Percentiles rank a stretch among this genome's conserved stretches.
Conservation (phyloP, 805 yeast genomes). For the Yarrowia yakushimensis region DNA sequence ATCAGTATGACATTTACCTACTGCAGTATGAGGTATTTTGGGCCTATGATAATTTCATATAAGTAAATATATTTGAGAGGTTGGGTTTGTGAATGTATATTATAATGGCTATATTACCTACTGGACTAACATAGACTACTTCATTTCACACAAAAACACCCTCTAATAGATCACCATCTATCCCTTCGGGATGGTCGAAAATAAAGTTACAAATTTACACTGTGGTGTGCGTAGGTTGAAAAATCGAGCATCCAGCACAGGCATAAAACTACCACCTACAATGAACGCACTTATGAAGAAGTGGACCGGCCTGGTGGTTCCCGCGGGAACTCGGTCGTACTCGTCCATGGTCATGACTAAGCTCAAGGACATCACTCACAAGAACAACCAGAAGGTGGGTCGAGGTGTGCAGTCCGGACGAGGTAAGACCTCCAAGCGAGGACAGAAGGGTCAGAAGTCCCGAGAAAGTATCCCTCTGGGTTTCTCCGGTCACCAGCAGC, state of each 20-base stretch:
- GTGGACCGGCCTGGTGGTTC: constrained; percentile 12
- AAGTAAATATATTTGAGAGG: no score
- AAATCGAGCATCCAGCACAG: background rate
- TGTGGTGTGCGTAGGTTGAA: background rate
- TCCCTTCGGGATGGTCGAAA: background rate
- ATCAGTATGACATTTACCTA: background rate
- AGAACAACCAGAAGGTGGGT: constrained; percentile 71
- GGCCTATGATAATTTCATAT: no score
- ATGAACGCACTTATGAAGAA: constrained; percentile 17
- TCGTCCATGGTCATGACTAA: constrained; percentile 24
- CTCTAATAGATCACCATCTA: background rate
- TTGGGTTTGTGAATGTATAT: no score
- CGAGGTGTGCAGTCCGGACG: constrained; percentile 86
- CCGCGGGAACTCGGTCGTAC: constrained; percentile 15
- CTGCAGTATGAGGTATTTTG: background rate
- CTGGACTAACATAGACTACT: no score
- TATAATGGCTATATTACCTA: no score
- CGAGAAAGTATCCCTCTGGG: constrained; percentile 84
- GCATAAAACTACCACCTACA: background rate
- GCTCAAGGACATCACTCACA: constrained; percentile 29
- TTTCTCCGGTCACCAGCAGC: constrained; percentile 99
- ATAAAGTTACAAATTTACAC: constrained; percentile 11
- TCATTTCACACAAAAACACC: background rate
- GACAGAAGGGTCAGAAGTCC: constrained; percentile 98
- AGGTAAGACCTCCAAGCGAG: constrained; percentile 96